Percentiles rank a stretch among this genome's conserved stretches.
phyloP scores from a whole-genome alignment of 1,284 basidiomycete genomes.

The Athelia sp. region DNA sequence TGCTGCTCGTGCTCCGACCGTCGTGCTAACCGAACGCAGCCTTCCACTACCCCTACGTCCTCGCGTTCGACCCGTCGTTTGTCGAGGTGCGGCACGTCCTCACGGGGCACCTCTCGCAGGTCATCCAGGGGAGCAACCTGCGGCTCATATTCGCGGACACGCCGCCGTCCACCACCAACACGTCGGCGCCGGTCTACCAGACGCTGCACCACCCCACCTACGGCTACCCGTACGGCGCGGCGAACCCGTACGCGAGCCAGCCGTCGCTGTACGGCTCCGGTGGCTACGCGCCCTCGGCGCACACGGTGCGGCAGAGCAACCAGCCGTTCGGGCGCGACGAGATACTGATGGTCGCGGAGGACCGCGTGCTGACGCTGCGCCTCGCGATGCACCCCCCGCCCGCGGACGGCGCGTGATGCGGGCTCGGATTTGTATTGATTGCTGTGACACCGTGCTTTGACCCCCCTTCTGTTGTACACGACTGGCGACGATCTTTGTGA shows the following conservation, averaged over 20 bases:
- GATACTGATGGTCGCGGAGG: slow-evolving; percentile 77
- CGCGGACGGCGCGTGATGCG: slow-evolving; percentile 5
- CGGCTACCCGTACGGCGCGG: slow-evolving; percentile 27
- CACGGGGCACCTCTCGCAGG: slow-evolving; percentile 88
- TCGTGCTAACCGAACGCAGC: no score
- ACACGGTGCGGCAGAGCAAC: slow-evolving; percentile 34
- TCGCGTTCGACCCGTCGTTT: slow-evolving; percentile 96
- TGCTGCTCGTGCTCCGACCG: no score
- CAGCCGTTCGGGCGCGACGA: slow-evolving; percentile 63
- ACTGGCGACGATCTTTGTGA: slow-evolving; percentile 7
- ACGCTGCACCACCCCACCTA: slow-evolving; percentile 25
- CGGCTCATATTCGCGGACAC: slow-evolving; percentile 92
- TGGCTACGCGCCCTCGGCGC: slow-evolving; percentile 42
- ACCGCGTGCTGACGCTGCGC: slow-evolving; percentile 67
- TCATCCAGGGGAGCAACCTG: slow-evolving; percentile 90
- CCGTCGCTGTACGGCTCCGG: slow-evolving; percentile 20
- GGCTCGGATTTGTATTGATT: slow-evolving; percentile 4
- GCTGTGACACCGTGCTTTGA: neutral
- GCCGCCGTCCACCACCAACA: slow-evolving; percentile 75
- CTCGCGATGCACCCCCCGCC: slow-evolving; percentile 35
- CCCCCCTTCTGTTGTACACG: slow-evolving; percentile 8
- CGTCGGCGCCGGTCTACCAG: slow-evolving; percentile 24
- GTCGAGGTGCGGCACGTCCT: slow-evolving; percentile 97
- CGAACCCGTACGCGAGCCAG: slow-evolving; percentile 20
- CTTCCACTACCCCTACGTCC: slow-evolving; percentile 92